Conservation (phyloP, 106 monocot genomes). For the Dendrobium catenatum region DNA sequence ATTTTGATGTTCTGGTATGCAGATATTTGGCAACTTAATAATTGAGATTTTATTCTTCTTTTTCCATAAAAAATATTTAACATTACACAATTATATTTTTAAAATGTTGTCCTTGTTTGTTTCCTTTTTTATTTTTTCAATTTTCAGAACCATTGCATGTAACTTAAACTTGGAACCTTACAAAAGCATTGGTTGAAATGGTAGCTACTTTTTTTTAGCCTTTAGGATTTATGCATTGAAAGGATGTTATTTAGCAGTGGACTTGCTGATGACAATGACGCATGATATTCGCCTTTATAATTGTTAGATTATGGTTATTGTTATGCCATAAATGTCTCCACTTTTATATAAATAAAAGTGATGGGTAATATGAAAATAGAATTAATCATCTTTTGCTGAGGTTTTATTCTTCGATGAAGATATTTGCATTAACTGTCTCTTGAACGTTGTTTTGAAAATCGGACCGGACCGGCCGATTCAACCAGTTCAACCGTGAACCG, state of each 20-base stretch:
- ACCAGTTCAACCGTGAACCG: too few species aligned
- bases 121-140: background rate
- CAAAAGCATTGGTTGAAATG: background rate
- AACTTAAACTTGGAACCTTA: background rate
- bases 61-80: background rate
- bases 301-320: background rate
- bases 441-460: too few species aligned
- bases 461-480: too few species aligned
- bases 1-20: constrained; percentile 84
- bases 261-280: background rate
- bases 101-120: background rate
- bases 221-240: background rate
- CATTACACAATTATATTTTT: background rate
- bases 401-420: background rate
- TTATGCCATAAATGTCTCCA: too few species aligned
- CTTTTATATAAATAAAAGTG: too few species aligned
- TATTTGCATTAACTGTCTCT: background rate
- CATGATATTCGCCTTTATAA: background rate
- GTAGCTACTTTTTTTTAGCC: background rate
- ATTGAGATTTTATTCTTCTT: background rate
- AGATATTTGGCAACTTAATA: background rate
- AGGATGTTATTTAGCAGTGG: background rate
- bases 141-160: background rate
- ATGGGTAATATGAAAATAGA: background rate
- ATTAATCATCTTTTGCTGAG: background rate